Base-by-base conservation (phyloP, 352 stramenopile genomes). In the Phytophthora boehmeriae region DNA sequence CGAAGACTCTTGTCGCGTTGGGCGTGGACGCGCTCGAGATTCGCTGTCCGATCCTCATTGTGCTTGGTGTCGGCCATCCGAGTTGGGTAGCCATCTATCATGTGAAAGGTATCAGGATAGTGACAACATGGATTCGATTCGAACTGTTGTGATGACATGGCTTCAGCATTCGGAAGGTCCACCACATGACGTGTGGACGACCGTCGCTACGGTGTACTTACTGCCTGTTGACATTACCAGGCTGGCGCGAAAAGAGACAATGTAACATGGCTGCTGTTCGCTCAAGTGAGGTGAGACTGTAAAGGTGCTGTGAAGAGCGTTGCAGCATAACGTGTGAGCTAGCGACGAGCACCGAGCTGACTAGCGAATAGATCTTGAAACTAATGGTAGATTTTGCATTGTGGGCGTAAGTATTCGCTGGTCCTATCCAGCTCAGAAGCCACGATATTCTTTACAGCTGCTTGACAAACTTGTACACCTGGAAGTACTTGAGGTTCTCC, bases 391-490 rank as follows among this genome's bases (percentile, higher is more conserved):
- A 30, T 8, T 30, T 30, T 30, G 6, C 6, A 30, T 30, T 6
- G 25, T 30, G 25, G 25, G 25, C 6, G 25, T 30, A 30, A 30
- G 25, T 30, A 20, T 44, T 20, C 14, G n/a, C 35, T 22, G 8
- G 38, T 13, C 8, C 34, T n/a, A 39, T 39, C 14, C 34, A 17
- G 34, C 34, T 39, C 34, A 44, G 14, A 22, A 22, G 38, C 13
- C 38, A 17, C 4, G 38, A 6, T 6, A 22, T 22, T 47, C 52
- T n/a, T n/a, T 68, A 71, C 30, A 72, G 48, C 9, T 54, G 32
- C 36, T 72, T 72, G 20, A 50, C 44, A 22, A 69, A 64, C 58
- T 61, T 63, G 32, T 35, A 32, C 17, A 55, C 27, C 34, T 69
- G 30, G 9, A 72, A 61, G 44, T 57, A 66, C 20, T 50, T 44